Evolutionary conservation across 192 early-diverging fungal species (phyloP), one percentile per base, ranked within the genome.

Genomic region (Podila minutissima): DNA sequence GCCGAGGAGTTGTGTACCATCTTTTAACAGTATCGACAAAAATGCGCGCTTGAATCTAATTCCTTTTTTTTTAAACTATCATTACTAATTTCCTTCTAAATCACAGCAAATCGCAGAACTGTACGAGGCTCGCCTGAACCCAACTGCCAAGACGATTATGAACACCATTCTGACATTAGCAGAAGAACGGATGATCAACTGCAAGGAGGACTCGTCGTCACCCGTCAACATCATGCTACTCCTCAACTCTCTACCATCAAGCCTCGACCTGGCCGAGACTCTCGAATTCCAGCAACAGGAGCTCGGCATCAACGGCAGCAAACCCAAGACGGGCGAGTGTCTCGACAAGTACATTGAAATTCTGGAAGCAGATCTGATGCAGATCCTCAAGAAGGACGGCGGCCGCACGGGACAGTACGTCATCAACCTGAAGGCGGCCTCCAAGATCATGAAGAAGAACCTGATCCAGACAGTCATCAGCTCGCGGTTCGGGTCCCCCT

Each of bases 341-440:
- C 85, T 89, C 4, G 79, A 84, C 53, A 89, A 86, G 33, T 91
- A 92, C 65, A 82, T 95, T 5, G 87, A 91, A 19, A 68, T 93
- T 4, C 71, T 95, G 10, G 71, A 82, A 20, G 90, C 91, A 26
- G 49, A 83, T 24, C 84, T 88, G 9, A 86, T 88, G 19, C 83
- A 92, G 32, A 72, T 95, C 19, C 51, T 74, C 53, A 86, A 84
- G 66, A 86, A 84, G 35, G 92, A 93, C 65, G 85, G 86, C 13
- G 83, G 87, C 60, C 86, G 89, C 29, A 74, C 82, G 29, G 91
- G 90, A 35, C 86, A 89, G 69, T 93, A 87, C 70, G 82, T 84
- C 20, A 48, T 95, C 49, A 82, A 87, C 53, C 92, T 92, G 72
- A 82, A 85, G 46, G 86, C 84, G 19, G 85, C 92, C 0, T 83